Conservation (phyloP, 78 protist genomes). For the Acrasis kona region DNA sequence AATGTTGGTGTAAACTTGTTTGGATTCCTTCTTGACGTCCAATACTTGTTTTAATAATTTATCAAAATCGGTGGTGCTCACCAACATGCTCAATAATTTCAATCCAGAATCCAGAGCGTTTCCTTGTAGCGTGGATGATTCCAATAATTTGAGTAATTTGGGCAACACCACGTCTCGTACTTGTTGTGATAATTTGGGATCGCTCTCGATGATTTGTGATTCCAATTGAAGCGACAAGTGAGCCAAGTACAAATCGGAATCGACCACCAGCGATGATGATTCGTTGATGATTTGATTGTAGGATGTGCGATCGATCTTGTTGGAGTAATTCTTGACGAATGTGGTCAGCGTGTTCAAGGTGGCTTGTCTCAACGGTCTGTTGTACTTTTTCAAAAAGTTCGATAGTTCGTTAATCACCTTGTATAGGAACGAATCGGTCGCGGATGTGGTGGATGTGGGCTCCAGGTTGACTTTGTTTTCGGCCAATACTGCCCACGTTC, state of each 20-base stretch:
- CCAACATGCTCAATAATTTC: neutral
- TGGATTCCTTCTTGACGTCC: neutral
- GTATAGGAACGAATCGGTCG: neutral
- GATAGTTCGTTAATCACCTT: constrained; percentile 3
- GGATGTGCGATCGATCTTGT: neutral
- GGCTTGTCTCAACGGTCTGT: constrained; percentile 22
- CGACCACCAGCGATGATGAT: constrained; percentile 17
- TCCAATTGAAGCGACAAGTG: constrained; percentile 43
- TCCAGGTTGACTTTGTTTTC: neutral
- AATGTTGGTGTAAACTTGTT: neutral
- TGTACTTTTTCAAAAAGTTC: constrained; percentile 30
- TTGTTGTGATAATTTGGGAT: neutral
- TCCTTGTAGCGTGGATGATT: constrained; percentile 72
- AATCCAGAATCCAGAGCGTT: constrained; percentile 32
- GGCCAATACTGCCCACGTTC: neutral
- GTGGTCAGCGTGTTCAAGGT: neutral
- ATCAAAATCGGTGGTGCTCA: neutral
- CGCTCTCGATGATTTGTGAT: constrained; percentile 5
- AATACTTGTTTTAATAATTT: neutral
- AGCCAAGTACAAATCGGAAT: constrained; percentile 56
- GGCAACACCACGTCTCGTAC: constrained; percentile 21
- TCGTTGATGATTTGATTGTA: neutral
- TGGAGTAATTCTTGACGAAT: neutral
- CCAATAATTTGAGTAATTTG: constrained; percentile 26
- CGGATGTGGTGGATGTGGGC: too few species aligned